phyloP scores from a whole-genome alignment of 1,284 basidiomycete species.

The Apiotrichum gracile region DNA sequence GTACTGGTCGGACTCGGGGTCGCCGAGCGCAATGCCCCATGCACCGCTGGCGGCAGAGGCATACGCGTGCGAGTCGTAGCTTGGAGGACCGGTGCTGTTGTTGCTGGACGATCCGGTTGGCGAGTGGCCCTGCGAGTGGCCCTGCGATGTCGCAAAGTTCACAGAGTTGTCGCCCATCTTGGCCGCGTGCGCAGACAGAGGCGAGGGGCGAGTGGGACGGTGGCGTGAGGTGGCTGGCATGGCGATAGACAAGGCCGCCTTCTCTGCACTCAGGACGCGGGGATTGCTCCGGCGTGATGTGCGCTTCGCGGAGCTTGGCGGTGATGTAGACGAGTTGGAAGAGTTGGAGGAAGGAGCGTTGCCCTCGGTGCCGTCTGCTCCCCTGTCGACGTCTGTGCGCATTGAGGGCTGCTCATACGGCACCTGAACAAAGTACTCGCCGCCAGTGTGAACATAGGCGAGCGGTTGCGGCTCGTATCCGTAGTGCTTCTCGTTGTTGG shows the following conservation, averaged over 20 bases:
- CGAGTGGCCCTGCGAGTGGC: neutral
- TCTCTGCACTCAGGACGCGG: constrained; percentile 28
- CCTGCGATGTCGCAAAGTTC: neutral
- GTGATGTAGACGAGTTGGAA: neutral
- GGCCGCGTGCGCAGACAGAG: constrained; percentile 26
- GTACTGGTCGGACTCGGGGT: constrained; percentile 16
- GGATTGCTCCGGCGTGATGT: constrained; percentile 5
- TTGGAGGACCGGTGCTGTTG: neutral
- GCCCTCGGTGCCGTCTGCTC: neutral
- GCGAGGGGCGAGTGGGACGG: constrained; percentile 41
- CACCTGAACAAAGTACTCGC: constrained; percentile 8
- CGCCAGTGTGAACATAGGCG: neutral
- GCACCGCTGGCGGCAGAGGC: constrained; percentile 6
- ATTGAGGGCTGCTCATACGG: constrained; percentile 9
- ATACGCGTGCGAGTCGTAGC: constrained; percentile 1
- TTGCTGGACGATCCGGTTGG: neutral
- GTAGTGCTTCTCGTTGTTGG: constrained; percentile 20
- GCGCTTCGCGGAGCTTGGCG: neutral
- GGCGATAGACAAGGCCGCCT: constrained; percentile 34
- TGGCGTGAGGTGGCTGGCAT: constrained; percentile 27
- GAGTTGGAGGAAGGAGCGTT: neutral
- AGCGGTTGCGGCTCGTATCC: constrained; percentile 17
- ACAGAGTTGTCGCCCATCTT: neutral
- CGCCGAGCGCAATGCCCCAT: constrained; percentile 38
- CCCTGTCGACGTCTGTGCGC: neutral